Percentiles rank a stretch among this genome's conserved stretches.
phyloP scores from a whole-genome alignment of 2,329 filamentous ascomycete genomes.

The Diaporthe nobilis region DNA sequence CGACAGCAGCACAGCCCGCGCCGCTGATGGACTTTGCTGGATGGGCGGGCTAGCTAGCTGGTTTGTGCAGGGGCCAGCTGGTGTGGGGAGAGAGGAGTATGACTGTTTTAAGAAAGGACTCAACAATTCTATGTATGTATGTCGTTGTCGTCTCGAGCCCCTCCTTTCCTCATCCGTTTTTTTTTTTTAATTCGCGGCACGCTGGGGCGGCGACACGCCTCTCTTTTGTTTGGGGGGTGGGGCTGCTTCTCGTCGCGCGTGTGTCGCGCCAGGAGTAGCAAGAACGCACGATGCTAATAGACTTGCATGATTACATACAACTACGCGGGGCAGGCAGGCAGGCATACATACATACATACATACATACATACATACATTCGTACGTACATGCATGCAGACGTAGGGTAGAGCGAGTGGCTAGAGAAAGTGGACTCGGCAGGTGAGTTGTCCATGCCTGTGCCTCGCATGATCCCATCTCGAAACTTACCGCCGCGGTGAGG shows the following conservation, averaged over 20 bases:
- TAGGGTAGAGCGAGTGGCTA: not conserved
- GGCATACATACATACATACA: not conserved
- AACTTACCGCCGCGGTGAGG: constrained; percentile 14
- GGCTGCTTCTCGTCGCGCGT: not conserved
- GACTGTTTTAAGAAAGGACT: not conserved
- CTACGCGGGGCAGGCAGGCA: not conserved
- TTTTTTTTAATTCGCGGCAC: not conserved
- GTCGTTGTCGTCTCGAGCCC: not conserved
- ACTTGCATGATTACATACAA: not conserved
- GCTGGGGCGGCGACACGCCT: not conserved
- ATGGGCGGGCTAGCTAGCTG: no score
- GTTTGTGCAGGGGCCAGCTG: not conserved
- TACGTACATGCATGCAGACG: not conserved
- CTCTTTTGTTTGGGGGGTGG: not conserved
- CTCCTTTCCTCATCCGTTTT: not conserved
- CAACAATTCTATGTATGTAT: not conserved
- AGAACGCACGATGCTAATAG: not conserved
- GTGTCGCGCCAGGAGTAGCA: not conserved
- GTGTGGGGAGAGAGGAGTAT: not conserved
- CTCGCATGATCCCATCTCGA: constrained; percentile 23
- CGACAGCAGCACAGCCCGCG: not conserved
- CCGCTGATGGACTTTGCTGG: not conserved
- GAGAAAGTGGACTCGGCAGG: not conserved
- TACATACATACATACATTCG: not conserved
- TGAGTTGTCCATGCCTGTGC: constrained; percentile 13